phyloP scores from a whole-genome alignment of 139 green algal genomes.

The Haematococcus lacustris region DNA sequence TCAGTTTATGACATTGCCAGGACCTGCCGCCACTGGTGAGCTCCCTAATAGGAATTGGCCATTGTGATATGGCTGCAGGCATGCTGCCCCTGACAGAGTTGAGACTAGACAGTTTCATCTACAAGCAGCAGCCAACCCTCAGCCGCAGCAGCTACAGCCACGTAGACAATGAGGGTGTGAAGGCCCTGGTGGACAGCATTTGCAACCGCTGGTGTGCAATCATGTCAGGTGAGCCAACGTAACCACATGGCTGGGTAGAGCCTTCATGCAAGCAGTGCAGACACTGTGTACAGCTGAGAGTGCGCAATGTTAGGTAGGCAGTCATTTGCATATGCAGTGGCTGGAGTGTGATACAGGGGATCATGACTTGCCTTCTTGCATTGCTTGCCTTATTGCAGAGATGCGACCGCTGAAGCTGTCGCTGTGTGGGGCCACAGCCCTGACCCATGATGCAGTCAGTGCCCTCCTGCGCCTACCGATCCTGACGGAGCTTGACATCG shows the following conservation, averaged over 20 bases:
- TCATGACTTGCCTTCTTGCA: too few species aligned
- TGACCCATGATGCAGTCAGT: slow-evolving; percentile 61
- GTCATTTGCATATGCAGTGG: too few species aligned
- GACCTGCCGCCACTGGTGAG: too few species aligned
- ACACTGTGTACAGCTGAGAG: too few species aligned
- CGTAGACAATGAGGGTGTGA: slow-evolving; percentile 61
- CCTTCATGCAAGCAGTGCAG: too few species aligned
- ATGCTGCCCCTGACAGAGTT: slow-evolving; percentile 52
- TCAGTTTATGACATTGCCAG: too few species aligned
- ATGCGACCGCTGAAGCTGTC: slow-evolving; percentile 56
- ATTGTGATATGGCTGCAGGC: too few species aligned
- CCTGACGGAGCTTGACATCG: slow-evolving; percentile 58
- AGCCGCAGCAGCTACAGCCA: slow-evolving; percentile 51
- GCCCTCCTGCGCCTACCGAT: slow-evolving; percentile 68
- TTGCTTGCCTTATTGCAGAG: too few species aligned
- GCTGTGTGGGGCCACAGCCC: slow-evolving; percentile 53
- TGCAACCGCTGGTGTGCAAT: slow-evolving; percentile 38
- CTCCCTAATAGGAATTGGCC: too few species aligned
- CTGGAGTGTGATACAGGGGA: too few species aligned
- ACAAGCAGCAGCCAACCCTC: slow-evolving; percentile 55
- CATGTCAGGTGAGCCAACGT: slow-evolving; percentile 5
- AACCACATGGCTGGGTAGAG: too few species aligned
- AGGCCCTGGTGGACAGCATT: slow-evolving; percentile 59
- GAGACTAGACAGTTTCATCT: slow-evolving; percentile 49
- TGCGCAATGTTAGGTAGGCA: too few species aligned